Evolutionary conservation across 495 filamentous ascomycete species (phyloP).

Genomic region (Cryomyces antarcticus): DNA sequence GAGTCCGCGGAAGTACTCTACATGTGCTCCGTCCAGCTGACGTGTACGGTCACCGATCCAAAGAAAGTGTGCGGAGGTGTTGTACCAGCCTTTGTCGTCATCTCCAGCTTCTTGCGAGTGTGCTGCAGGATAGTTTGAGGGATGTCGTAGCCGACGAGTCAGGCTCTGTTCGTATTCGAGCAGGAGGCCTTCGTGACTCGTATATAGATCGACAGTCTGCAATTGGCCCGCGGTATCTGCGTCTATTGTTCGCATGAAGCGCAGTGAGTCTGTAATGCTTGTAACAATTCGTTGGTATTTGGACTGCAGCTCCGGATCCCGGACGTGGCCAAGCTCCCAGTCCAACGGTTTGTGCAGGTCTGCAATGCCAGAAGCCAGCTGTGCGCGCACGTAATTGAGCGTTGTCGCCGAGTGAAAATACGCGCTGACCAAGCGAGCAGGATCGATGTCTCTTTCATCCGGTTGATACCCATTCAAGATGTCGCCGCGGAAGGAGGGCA

Average conservation of each 20-base stretch:
- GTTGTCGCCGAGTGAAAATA: conserved; percentile 93
- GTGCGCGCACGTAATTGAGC: conserved; percentile 72
- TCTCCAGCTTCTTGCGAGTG: conserved; percentile 31
- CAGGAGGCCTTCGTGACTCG: conserved; percentile 83
- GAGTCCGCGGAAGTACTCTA: conserved; percentile 93
- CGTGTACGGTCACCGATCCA: conserved; percentile 97
- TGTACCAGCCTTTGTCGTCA: conserved; percentile 43
- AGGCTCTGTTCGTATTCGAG: conserved; percentile 86
- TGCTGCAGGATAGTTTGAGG: conserved; percentile 15
- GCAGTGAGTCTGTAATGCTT: conserved; percentile 74
- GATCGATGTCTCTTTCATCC: conserved; percentile 57
- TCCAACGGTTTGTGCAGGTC: conserved; percentile 85
- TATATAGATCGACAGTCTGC: conserved; percentile 87
- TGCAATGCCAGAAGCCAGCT: conserved; percentile 71
- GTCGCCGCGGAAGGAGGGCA: conserved; percentile 83
- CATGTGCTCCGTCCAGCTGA: conserved; percentile 76
- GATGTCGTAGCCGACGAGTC: conserved; percentile 54
- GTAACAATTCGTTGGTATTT: conserved; percentile 68
- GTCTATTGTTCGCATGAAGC: conserved; percentile 90
- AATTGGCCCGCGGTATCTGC: conserved; percentile 70
- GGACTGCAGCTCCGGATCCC: conserved; percentile 56
- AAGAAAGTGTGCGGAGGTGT: conserved; percentile 91
- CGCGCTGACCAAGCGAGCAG: conserved; percentile 63
- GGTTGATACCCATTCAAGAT: conserved; percentile 76
- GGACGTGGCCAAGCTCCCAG: conserved; percentile 89